These are phyloP conservation scores for Batrachochytrium dendrobatidis DNA, from an alignment of 371 early-diverging fungal species.

Conservation along the genomic window DNA sequence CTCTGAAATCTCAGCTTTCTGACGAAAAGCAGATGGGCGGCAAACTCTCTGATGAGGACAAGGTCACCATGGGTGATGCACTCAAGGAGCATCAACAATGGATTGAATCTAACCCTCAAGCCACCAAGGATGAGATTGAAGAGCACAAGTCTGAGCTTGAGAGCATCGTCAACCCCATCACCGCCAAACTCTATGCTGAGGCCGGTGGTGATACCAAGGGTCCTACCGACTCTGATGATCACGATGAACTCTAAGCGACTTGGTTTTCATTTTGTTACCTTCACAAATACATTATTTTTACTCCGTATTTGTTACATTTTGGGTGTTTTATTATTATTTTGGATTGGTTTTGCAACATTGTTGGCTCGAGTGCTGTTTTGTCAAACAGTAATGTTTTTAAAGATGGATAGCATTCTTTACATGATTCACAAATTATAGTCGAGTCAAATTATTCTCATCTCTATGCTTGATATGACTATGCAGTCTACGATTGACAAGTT, in stretches of 20 bases:
- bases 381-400: too few species aligned
- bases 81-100: conserved; percentile 55
- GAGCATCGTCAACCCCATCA: conserved; percentile 80
- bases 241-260: conserved; percentile 48
- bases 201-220: conserved; percentile 70
- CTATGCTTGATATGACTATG: too few species aligned
- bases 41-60: conserved; percentile 54
- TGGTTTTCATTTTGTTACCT: neutral
- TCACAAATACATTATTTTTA: too few species aligned
- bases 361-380: too few species aligned
- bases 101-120: conserved; percentile 40
- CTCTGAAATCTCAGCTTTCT: conserved; percentile 67
- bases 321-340: too few species aligned
- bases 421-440: too few species aligned
- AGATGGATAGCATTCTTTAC: too few species aligned
- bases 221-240: conserved; percentile 53
- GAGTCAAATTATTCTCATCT: too few species aligned
- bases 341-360: too few species aligned
- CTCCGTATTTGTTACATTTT: too few species aligned
- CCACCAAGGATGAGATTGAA: conserved; percentile 68
- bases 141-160: conserved; percentile 81
- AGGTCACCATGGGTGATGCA: conserved; percentile 41
- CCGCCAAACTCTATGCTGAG: conserved; percentile 68
- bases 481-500: too few species aligned
- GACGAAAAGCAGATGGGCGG: conserved; percentile 57